Percentiles rank a stretch among this genome's conserved stretches.
phyloP scores from a whole-genome alignment of 805 yeast species.

The Yamadazyma endophytica region DNA sequence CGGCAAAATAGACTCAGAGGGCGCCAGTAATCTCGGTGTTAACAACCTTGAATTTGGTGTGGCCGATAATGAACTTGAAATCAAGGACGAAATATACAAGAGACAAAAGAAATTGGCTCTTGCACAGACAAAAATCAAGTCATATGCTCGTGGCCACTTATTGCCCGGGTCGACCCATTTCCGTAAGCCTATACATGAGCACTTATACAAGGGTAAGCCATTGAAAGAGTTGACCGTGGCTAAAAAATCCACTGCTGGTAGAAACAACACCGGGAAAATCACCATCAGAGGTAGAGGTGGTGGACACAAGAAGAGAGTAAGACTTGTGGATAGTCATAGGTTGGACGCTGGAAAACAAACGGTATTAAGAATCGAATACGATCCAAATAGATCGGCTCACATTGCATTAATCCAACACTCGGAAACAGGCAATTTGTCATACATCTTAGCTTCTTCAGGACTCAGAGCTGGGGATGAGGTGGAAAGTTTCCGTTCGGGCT shows the following conservation, averaged over 20 bases:
- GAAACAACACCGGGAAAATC: conserved; percentile 84
- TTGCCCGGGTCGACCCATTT: conserved; percentile 90
- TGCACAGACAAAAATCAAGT: conserved; percentile 67
- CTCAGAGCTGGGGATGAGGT: conserved; percentile 88
- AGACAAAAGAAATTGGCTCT: conserved; percentile 71
- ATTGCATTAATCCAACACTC: conserved; percentile 77
- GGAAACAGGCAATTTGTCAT: conserved; percentile 59
- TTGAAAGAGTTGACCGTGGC: conserved; percentile 69
- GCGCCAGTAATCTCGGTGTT: too few relatives aligned
- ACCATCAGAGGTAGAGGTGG: conserved; percentile 97
- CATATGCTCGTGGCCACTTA: conserved; percentile 62
- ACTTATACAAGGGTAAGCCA: conserved; percentile 84
- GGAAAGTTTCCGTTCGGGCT: conserved; percentile 85
- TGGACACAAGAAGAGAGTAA: conserved; percentile 85
- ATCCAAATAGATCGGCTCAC: conserved; percentile 91
- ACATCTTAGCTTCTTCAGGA: conserved; percentile 89
- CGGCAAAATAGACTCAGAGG: too few relatives aligned
- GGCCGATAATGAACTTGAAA: conserved; percentile 74
- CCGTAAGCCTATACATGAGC: conserved; percentile 80
- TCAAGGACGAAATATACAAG: conserved; percentile 67
- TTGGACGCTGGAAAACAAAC: conserved; percentile 63
- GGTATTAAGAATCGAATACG: conserved; percentile 88
- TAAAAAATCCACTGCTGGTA: conserved; percentile 72
- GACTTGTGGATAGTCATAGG: conserved; percentile 77
- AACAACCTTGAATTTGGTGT: too few relatives aligned